Conservation (phyloP, 495 filamentous ascomycete genomes). For the Xylaria grammica region DNA sequence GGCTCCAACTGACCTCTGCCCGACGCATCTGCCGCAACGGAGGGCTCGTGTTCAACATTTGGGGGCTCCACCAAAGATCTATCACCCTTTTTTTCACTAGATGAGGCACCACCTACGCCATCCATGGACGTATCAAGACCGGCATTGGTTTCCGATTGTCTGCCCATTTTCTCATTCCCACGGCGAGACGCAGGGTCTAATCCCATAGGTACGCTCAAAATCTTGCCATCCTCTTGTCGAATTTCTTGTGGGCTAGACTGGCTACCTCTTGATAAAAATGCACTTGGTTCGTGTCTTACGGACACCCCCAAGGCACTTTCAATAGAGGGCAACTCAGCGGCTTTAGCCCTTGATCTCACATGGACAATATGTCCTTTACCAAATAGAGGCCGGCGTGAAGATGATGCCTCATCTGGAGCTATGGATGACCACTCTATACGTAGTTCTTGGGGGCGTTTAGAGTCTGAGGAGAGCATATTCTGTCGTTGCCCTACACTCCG, state of each 20-base stretch:
- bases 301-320: background rate
- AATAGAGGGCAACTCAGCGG: background rate
- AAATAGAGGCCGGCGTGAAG: background rate
- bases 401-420: background rate
- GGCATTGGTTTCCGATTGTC: background rate
- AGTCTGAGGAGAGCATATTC: background rate
- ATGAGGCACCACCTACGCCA: background rate
- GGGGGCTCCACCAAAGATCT: background rate
- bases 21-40: background rate
- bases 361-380: constrained; percentile 8
- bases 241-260: background rate
- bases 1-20: background rate
- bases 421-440: background rate
- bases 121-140: background rate
- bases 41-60: background rate
- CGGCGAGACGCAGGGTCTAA: background rate
- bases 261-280: constrained; percentile 1
- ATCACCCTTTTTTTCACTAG: background rate
- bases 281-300: background rate
- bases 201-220: background rate
- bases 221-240: background rate
- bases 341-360: constrained; percentile 6
- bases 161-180: background rate
- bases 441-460: background rate
- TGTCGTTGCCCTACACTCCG: background rate